Evolutionary conservation across 441 rosid genomes (phyloP).

Genomic region (Bruguiera hainesii): DNA sequence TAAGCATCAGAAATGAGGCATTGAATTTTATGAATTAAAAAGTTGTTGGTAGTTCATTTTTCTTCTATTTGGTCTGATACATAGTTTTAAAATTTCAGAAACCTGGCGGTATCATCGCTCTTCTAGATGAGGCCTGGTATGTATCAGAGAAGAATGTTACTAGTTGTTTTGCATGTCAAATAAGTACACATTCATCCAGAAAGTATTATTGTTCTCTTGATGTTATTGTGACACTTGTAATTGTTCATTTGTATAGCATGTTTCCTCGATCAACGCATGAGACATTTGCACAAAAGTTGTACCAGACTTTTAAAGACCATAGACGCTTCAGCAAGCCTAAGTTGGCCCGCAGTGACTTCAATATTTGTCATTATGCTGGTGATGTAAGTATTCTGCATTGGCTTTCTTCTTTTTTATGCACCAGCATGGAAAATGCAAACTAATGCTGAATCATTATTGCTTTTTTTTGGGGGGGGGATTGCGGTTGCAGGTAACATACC

Average conservation of each 20-base stretch:
- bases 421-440: conserved; percentile 10
- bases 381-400: conserved; percentile 58
- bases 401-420: conserved; percentile 14
- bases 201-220: neutral
- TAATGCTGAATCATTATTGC: conserved; percentile 9
- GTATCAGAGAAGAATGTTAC: conserved; percentile 20
- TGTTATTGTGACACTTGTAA: conserved; percentile 10
- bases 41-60: conserved; percentile 6
- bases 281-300: conserved; percentile 91
- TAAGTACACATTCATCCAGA: neutral
- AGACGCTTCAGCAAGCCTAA: conserved; percentile 96
- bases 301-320: conserved; percentile 89
- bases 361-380: conserved; percentile 93
- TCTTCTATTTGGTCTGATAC: conserved; percentile 22
- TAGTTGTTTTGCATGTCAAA: neutral
- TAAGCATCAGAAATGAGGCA: neutral
- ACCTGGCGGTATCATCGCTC: conserved; percentile 98
- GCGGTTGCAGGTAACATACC: conserved; percentile 78
- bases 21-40: conserved; percentile 8
- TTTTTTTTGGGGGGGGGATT: neutral
- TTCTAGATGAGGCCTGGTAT: conserved; percentile 98
- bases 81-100: conserved; percentile 56
- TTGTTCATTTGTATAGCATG: conserved; percentile 55
- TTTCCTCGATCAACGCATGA: conserved; percentile 96
- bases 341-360: conserved; percentile 84